A percentile compares a stretch with the other conserved stretches of the same genome.
These are phyloP conservation scores for Calycina herbarum DNA, from an alignment of 2,329 filamentous ascomycete species.

Conservation along the genomic window DNA sequence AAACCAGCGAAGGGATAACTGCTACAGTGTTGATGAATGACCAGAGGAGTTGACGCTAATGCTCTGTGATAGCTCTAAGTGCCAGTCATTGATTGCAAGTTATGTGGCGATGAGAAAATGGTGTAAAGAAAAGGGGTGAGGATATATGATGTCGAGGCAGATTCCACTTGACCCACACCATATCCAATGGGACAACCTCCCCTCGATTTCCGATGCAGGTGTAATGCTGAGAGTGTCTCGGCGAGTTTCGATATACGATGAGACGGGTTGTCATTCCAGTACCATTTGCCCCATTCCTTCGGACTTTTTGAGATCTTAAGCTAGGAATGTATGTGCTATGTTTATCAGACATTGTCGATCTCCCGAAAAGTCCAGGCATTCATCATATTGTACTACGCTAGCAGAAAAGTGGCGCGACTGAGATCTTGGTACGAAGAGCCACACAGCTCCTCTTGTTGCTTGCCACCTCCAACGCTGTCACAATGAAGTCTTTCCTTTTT, in stretches of 20 bases:
- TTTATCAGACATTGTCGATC: slow-evolving; percentile 3
- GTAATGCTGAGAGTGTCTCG: neutral
- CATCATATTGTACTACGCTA: neutral
- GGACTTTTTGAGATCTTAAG: neutral
- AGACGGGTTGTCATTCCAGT: slow-evolving; percentile 3
- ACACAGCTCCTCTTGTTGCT: neutral
- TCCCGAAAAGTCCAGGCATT: neutral
- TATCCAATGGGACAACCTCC: neutral
- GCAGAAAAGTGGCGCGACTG: neutral
- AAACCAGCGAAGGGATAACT: neutral
- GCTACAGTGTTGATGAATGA: neutral
- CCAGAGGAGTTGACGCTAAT: neutral
- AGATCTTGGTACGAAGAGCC: neutral
- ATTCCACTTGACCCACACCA: neutral
- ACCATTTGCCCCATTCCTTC: neutral
- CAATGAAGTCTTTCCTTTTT: slow-evolving; percentile 6
- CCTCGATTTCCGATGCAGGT: neutral
- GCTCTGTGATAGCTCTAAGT: neutral
- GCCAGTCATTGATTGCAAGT: neutral
- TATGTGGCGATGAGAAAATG: neutral
- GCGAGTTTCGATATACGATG: slow-evolving; percentile 3
- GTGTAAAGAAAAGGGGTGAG: neutral
- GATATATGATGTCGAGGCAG: neutral
- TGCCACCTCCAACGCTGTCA: neutral
- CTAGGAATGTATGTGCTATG: neutral